Percentiles rank a stretch among this genome's conserved stretches.
Evolutionary conservation across 306 rosid species (phyloP).

Genomic region (Cicer arietinum): DNA sequence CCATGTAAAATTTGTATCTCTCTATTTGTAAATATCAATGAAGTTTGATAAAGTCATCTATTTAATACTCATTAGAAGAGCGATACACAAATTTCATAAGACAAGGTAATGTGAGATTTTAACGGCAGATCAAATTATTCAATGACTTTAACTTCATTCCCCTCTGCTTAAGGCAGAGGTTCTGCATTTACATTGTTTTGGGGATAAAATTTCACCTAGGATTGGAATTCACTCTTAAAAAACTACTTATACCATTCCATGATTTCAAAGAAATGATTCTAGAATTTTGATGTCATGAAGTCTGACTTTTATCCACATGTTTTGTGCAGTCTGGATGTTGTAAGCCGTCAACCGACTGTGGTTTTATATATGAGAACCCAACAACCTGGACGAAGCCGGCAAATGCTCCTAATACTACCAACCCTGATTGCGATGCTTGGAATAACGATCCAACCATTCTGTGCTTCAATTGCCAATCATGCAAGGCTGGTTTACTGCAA

Average conservation of each 20-base stretch:
- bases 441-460: constrained; percentile 41
- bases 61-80: background rate
- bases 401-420: background rate
- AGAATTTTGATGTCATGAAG: too few relatives aligned
- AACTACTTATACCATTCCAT: background rate
- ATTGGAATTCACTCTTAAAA: background rate
- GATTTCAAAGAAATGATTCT: background rate
- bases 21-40: too few relatives aligned
- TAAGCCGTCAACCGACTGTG: constrained; percentile 69
- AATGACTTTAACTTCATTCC: background rate
- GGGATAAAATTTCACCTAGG: background rate
- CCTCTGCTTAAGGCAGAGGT: background rate
- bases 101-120: too few relatives aligned
- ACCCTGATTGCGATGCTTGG: constrained; percentile 71
- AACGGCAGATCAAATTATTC: too few relatives aligned
- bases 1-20: too few relatives aligned
- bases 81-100: background rate
- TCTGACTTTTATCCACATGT: background rate
- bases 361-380: constrained; percentile 50
- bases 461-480: constrained; percentile 81
- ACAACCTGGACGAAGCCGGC: constrained; percentile 48
- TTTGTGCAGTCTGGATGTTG: constrained; percentile 84
- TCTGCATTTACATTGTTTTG: background rate
- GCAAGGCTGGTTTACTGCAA: constrained; percentile 85
- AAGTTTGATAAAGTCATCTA: background rate